phyloP scores from a whole-genome alignment of 2,329 filamentous ascomycete species.

The Diaporthe longicolla region DNA sequence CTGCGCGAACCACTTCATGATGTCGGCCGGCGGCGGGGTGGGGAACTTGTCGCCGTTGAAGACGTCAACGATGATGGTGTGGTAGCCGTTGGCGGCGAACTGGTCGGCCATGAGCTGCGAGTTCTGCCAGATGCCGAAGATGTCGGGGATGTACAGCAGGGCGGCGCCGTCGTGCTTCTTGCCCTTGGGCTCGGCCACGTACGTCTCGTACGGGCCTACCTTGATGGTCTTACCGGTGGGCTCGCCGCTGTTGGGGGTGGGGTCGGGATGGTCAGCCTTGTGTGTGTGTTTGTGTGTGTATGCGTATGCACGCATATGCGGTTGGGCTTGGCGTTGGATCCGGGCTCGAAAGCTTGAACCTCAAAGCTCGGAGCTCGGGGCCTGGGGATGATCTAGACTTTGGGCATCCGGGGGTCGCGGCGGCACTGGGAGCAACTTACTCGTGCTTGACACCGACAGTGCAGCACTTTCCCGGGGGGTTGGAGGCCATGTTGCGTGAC shows the following conservation, averaged over 20 bases:
- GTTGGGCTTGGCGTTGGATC: not conserved
- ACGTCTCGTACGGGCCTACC: conserved; percentile 63
- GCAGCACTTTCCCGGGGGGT: conserved; percentile 67
- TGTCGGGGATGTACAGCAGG: conserved; percentile 63
- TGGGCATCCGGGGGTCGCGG: not conserved
- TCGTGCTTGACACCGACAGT: conserved; percentile 66
- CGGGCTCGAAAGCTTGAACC: not conserved
- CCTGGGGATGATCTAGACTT: not conserved
- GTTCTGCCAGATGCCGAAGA: conserved; percentile 70
- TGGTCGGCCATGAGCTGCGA: conserved; percentile 79
- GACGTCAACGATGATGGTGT: conserved; percentile 77
- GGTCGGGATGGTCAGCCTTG: not conserved
- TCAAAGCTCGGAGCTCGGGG: conserved; percentile 17
- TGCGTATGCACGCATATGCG: conserved; percentile 7
- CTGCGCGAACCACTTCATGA: conserved; percentile 59
- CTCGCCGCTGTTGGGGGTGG: conserved; percentile 57
- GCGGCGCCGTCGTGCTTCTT: conserved; percentile 58
- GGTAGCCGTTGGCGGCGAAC: conserved; percentile 80
- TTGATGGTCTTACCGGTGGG: conserved; percentile 62
- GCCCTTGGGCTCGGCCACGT: conserved; percentile 63
- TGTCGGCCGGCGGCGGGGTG: conserved; percentile 63
- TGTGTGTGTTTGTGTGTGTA: too few relatives aligned
- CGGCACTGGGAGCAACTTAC: conserved; percentile 54
- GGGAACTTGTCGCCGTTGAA: conserved; percentile 76
- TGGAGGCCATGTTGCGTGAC: conserved; percentile 64